Evolutionary conservation across 176 grass and related monocot genomes (phyloP).

Genomic region (Coix lacrymajobi): DNA sequence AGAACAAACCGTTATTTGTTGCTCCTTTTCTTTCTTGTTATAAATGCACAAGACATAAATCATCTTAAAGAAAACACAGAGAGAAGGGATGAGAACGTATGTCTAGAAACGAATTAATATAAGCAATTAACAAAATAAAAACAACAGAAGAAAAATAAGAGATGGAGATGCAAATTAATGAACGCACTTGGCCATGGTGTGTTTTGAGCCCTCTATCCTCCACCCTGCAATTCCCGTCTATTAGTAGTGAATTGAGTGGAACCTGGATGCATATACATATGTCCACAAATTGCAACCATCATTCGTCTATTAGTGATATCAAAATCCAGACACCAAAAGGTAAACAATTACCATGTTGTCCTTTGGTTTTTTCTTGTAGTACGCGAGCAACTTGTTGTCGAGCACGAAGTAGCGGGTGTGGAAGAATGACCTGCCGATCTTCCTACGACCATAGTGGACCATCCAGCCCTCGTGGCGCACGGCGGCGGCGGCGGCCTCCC

Average conservation of each 20-base stretch:
- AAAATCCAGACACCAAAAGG: too few relatives aligned
- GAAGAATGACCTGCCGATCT: slow-evolving; percentile 74
- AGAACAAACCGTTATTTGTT: slow-evolving; percentile 69
- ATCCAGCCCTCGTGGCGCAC: slow-evolving; percentile 77
- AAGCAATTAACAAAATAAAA: not conserved
- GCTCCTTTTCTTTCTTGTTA: slow-evolving; percentile 87
- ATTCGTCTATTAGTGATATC: too few relatives aligned
- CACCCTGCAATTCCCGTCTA: slow-evolving; percentile 91
- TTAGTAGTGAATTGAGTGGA: slow-evolving; percentile 59
- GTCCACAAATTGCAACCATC: not conserved
- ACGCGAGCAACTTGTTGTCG: not conserved
- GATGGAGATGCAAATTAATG: not conserved
- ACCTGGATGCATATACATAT: slow-evolving; percentile 25
- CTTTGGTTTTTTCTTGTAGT: slow-evolving; percentile 16
- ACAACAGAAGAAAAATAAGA: not conserved
- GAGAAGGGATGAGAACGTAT: not conserved
- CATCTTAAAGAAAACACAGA: slow-evolving; percentile 44
- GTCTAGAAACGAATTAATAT: not conserved
- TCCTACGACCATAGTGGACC: slow-evolving; percentile 84
- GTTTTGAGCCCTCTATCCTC: slow-evolving; percentile 89
- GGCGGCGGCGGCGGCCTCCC: not conserved
- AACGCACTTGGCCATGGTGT: slow-evolving; percentile 75
- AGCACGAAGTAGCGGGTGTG: slow-evolving; percentile 62
- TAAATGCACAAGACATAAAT: slow-evolving; percentile 92
- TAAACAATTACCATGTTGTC: slow-evolving; percentile 8